Conservation (phyloP, 176 grass and related monocot genomes). For the Lolium perenne region DNA sequence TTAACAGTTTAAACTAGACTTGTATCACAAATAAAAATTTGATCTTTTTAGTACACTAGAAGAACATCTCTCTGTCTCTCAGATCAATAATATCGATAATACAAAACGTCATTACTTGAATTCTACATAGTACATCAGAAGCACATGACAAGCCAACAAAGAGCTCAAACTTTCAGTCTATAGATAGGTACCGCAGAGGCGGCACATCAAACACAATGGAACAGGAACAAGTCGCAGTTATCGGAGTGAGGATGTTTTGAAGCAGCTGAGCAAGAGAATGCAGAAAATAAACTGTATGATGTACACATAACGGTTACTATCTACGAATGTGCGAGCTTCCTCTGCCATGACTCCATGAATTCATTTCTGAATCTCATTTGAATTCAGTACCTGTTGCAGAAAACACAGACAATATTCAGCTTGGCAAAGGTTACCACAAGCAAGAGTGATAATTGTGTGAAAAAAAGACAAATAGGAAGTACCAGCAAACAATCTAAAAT, state of each 20-base stretch:
- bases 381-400: background rate
- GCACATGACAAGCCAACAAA: no score
- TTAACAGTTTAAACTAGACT: no score
- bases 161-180: no score
- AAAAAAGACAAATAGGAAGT: background rate
- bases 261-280: background rate
- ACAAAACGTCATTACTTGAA: no score
- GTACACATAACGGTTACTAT: background rate
- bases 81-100: no score
- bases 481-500: no score
- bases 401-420: constrained; percentile 27
- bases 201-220: background rate
- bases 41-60: no score
- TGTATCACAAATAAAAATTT: no score
- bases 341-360: background rate
- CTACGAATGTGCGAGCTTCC: background rate
- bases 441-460: background rate
- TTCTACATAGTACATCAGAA: no score
- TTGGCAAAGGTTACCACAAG: background rate
- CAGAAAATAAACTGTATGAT: constrained; percentile 21
- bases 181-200: no score
- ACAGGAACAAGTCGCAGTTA: background rate
- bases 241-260: background rate
- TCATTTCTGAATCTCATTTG: background rate
- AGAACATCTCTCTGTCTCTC: no score